phyloP scores from a whole-genome alignment of 176 grass and related monocot genomes.

The Oryza rufipogon region DNA sequence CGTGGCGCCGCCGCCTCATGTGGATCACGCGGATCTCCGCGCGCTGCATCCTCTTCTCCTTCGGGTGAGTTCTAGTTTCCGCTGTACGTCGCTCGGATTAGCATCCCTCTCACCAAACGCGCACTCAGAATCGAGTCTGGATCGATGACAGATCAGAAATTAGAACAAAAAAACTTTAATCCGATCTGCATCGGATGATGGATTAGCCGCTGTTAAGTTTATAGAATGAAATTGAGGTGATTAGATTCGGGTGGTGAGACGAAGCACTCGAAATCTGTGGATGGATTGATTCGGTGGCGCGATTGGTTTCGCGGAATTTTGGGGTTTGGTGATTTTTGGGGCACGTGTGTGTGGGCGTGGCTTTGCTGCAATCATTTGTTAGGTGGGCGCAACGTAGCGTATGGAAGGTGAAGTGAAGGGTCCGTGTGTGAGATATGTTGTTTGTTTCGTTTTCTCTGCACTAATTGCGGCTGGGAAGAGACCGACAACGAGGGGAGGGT shows the following conservation, averaged over 20 bases:
- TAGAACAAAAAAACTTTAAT: not conserved
- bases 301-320: conserved; percentile 36
- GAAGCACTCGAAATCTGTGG: not conserved
- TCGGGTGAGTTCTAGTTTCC: conserved; percentile 69
- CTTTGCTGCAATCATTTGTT: conserved; percentile 7
- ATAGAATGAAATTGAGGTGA: not conserved
- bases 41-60: conserved; percentile 92
- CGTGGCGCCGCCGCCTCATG: conserved; percentile 81
- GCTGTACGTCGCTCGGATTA: not conserved
- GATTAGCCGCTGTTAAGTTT: not conserved
- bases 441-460: conserved; percentile 18
- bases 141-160: not conserved
- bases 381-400: conserved; percentile 9
- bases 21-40: conserved; percentile 92
- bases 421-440: conserved; percentile 7
- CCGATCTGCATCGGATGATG: conserved; percentile 6
- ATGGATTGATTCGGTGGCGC: conserved; percentile 10
- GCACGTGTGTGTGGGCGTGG: conserved; percentile 36
- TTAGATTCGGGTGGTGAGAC: conserved; percentile 33
- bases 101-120: not conserved
- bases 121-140: not conserved
- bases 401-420: conserved; percentile 29
- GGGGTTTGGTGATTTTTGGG: conserved; percentile 6
- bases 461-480: not conserved
- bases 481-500: not conserved